phyloP scores from a whole-genome alignment of 78 protist genomes.

The Isochrysis galbana region DNA sequence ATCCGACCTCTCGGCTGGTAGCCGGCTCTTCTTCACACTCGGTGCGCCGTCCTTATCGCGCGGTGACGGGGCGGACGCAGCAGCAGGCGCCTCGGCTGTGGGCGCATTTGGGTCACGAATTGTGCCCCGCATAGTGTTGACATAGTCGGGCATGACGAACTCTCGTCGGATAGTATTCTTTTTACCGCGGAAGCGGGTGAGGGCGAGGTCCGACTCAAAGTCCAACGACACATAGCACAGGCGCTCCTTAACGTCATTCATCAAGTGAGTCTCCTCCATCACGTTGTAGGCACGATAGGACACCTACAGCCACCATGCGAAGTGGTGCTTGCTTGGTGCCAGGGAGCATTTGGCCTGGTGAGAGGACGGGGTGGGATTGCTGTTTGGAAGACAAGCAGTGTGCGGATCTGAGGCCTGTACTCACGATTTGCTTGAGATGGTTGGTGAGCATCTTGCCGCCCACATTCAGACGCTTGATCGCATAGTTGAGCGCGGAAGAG shows the following conservation, averaged over 20 bases:
- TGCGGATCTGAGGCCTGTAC: no score
- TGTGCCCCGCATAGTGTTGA: neutral
- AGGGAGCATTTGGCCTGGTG: no score
- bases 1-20: neutral
- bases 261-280: conserved; percentile 78
- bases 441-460: conserved; percentile 81
- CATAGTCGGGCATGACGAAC: conserved; percentile 75
- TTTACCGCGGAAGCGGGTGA: neutral
- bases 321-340: no score
- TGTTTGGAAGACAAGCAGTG: no score
- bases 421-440: conserved; percentile 66
- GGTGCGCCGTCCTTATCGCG: neutral
- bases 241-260: conserved; percentile 72
- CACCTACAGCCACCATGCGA: no score
- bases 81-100: neutral
- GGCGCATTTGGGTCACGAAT: conserved; percentile 20
- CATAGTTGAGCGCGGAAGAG: neutral
- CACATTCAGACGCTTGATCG: conserved; percentile 43
- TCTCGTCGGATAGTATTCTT: conserved; percentile 17
- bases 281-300: conserved; percentile 69
- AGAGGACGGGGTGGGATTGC: no score
- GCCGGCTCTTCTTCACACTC: neutral
- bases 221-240: conserved; percentile 66
- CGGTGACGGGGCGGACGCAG: neutral
- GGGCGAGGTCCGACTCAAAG: conserved; percentile 3